Percentiles rank a stretch among this genome's conserved stretches.
phyloP scores from a whole-genome alignment of 2,329 filamentous ascomycete genomes.

The Cladosporium halotolerans region DNA sequence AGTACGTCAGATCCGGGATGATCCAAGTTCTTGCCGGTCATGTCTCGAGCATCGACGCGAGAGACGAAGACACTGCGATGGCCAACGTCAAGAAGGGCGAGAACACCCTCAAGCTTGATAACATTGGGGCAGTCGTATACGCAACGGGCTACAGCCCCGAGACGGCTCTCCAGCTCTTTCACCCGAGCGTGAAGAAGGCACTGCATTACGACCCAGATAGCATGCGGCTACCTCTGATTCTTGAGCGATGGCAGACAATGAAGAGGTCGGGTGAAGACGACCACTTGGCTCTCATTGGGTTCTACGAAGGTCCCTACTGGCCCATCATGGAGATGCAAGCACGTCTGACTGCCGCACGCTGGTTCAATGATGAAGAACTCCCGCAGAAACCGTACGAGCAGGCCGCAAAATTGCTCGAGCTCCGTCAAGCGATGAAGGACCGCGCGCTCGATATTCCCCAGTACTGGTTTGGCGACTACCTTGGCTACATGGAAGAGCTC shows the following conservation, averaged over 20 bases:
- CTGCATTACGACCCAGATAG: constrained; percentile 54
- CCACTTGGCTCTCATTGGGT: constrained; percentile 70
- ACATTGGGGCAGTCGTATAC: constrained; percentile 62
- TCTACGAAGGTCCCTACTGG: constrained; percentile 82
- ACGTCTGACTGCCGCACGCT: constrained; percentile 57
- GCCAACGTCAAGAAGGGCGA: constrained; percentile 9
- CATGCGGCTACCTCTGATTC: constrained; percentile 54
- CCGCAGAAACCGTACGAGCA: constrained; percentile 22
- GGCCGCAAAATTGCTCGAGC: constrained; percentile 43
- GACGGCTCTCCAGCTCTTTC: constrained; percentile 59
- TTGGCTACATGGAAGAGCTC: constrained; percentile 68
- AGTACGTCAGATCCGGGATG: constrained; percentile 62
- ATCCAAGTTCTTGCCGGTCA: constrained; percentile 37
- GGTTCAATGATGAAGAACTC: constrained; percentile 41
- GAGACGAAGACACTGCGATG: neutral
- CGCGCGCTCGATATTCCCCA: constrained; percentile 52
- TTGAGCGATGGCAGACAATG: constrained; percentile 47
- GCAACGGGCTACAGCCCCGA: constrained; percentile 69
- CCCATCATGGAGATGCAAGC: constrained; percentile 84
- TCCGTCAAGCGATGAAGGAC: constrained; percentile 41
- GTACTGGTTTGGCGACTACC: constrained; percentile 79
- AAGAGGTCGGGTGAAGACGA: constrained; percentile 53
- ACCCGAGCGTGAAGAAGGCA: constrained; percentile 46
- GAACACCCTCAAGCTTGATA: constrained; percentile 33
- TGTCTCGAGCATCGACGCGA: constrained; percentile 18